Percentiles rank a stretch among this genome's conserved stretches.
phyloP scores from a whole-genome alignment of 257 asterid species.

The Scutellaria baicalensis region DNA sequence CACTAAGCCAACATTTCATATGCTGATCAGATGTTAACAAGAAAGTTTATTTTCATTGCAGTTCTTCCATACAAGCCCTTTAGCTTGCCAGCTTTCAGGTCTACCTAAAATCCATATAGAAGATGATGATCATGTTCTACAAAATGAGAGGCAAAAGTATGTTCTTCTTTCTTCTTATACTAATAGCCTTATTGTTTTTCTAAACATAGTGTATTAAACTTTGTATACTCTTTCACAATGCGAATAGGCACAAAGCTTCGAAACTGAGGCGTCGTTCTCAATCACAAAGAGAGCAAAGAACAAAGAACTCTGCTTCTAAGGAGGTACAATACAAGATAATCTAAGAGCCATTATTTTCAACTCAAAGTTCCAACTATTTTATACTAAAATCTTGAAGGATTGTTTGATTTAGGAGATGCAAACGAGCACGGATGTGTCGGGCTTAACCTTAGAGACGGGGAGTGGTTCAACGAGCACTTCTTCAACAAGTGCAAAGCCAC shows the following conservation, averaged over 20 bases:
- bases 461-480: slow-evolving; percentile 53
- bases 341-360: background rate
- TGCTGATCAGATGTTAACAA: background rate
- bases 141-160: slow-evolving; percentile 41
- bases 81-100: slow-evolving; percentile 62
- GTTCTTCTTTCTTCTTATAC: background rate
- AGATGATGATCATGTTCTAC: slow-evolving; percentile 30
- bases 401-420: slow-evolving; percentile 24
- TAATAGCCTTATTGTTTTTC: background rate
- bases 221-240: background rate
- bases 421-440: slow-evolving; percentile 30
- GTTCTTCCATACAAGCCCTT: slow-evolving; percentile 53
- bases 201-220: too few relatives aligned
- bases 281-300: slow-evolving; percentile 38
- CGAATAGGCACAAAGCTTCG: slow-evolving; percentile 37
- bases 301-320: slow-evolving; percentile 25
- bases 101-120: slow-evolving; percentile 43
- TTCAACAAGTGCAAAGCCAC: slow-evolving; percentile 36
- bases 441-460: slow-evolving; percentile 44
- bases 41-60: slow-evolving; percentile 17
- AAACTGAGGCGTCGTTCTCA: slow-evolving; percentile 44
- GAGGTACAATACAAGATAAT: slow-evolving; percentile 21
- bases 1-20: background rate
- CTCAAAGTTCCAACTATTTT: background rate
- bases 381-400: background rate